A percentile compares a stretch with the other conserved stretches of the same genome.
Conservation (phyloP, 345 rosid genomes). For the Lepidium africanum region DNA sequence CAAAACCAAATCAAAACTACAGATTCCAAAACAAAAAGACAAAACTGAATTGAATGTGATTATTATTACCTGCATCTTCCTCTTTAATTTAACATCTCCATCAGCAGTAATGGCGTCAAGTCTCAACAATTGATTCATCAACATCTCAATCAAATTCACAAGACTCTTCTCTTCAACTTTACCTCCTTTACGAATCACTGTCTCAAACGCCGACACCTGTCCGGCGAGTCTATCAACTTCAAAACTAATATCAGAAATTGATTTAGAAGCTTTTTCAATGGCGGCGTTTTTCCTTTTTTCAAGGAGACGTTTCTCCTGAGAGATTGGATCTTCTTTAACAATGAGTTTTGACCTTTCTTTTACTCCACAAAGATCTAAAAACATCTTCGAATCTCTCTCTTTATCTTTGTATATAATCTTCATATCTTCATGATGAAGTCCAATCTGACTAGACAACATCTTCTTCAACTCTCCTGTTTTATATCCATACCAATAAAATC, state of each 20-base stretch:
- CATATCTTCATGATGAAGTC: slow-evolving; percentile 89
- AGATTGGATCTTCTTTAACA: slow-evolving; percentile 75
- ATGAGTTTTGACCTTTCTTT: slow-evolving; percentile 85
- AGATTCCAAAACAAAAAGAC: background rate
- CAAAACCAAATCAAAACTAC: slow-evolving; percentile 1
- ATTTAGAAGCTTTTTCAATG: slow-evolving; percentile 80
- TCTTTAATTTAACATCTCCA: slow-evolving; percentile 89
- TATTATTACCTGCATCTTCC: slow-evolving; percentile 92
- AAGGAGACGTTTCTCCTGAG: slow-evolving; percentile 77
- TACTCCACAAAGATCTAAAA: slow-evolving; percentile 81
- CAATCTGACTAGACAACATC: slow-evolving; percentile 60
- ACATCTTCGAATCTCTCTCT: slow-evolving; percentile 94
- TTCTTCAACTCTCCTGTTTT: slow-evolving; percentile 94
- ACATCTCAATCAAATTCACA: slow-evolving; percentile 57
- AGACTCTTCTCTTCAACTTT: slow-evolving; percentile 73
- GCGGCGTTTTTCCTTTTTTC: slow-evolving; percentile 76
- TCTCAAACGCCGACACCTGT: slow-evolving; percentile 84
- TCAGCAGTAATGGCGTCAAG: slow-evolving; percentile 77
- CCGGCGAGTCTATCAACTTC: too few species aligned
- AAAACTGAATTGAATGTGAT: background rate
- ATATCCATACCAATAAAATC: background rate
- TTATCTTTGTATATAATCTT: slow-evolving; percentile 85
- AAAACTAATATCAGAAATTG: slow-evolving; percentile 40
- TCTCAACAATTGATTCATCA: slow-evolving; percentile 89
- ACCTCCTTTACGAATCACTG: slow-evolving; percentile 62